A percentile compares a stretch with the other conserved stretches of the same genome.
Evolutionary conservation across 179 eudicot genomes (phyloP).

Genomic region (Corrigiola litoralis): DNA sequence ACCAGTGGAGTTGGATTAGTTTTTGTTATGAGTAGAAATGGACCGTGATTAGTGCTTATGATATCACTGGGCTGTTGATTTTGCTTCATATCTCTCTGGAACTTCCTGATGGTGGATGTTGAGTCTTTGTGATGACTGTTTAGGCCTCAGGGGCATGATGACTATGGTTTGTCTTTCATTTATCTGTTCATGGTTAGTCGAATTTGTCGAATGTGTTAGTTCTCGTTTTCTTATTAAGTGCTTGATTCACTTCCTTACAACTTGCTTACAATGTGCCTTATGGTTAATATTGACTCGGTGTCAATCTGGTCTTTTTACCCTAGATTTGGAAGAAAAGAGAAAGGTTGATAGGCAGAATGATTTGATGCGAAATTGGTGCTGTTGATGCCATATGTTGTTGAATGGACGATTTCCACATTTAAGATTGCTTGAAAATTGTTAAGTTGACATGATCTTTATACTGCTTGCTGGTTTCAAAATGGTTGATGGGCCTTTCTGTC

Average conservation of each 20-base stretch:
- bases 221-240: too few relatives aligned
- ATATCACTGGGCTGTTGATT: slow-evolving; percentile 21
- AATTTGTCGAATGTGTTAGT: slow-evolving; percentile 5
- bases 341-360: slow-evolving; percentile 28
- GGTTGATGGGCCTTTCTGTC: background rate
- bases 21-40: slow-evolving; percentile 16
- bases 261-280: background rate
- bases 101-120: slow-evolving; percentile 23
- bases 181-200: slow-evolving; percentile 19
- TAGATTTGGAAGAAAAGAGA: slow-evolving; percentile 31
- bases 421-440: too few relatives aligned
- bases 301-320: slow-evolving; percentile 32
- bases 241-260: too few relatives aligned
- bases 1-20: slow-evolving; percentile 15
- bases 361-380: slow-evolving; percentile 32
- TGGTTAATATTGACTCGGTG: slow-evolving; percentile 13
- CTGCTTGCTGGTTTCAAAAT: background rate
- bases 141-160: too few relatives aligned
- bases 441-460: slow-evolving; percentile 4
- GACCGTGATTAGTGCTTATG: slow-evolving; percentile 15
- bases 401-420: slow-evolving; percentile 16
- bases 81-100: slow-evolving; percentile 14
- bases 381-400: slow-evolving; percentile 25
- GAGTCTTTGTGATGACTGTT: slow-evolving; percentile 23
- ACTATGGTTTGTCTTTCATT: slow-evolving; percentile 20